Base-by-base conservation (phyloP, 805 yeast genomes). In the Pichia cabralensis region DNA sequence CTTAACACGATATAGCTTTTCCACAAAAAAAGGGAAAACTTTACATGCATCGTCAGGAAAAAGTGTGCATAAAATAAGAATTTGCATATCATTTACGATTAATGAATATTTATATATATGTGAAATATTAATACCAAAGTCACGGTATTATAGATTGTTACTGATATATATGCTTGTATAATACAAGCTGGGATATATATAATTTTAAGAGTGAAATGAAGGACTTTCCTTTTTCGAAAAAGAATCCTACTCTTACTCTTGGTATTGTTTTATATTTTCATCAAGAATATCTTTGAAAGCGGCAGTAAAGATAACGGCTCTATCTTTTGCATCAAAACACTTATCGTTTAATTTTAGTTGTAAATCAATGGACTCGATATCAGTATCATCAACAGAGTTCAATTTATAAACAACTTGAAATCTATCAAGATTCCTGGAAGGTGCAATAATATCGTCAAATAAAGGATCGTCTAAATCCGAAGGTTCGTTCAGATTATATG, bases 401-500 rank as follows among this genome's bases (percentile, higher is more conserved):
- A 60, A 46, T n/a, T 45, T 46, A 31, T 63, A 53, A 10, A 45
- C 45, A 13, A 49, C 41, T 8, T 28, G 36, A 52, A 71, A 74
- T 48, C 77, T 67, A 33, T 58, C 67, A 2, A 60, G 45, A 33
- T 52, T 58, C 36, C 55, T 45, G 21, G 65, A 45, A 18, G 73
- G 70, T 0, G 74, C 67, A 35, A 76, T 46, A 36, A 79, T 49
- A 12, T 64, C 72, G 46, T 79, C 88, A 44, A 79, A 76, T 5
- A 68, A 42, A 6, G 78, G 69, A 46, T 78, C 85, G 39, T 65
- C 65, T 42, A 65, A 63, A 27, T 70, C 75, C 6, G 76, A 67
- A 27, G 43, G 54, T 27, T 28, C 49, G 38, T 50, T 44, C 52
- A 60, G 20, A 56, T 58, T 32, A 33, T 52, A 30, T 47, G 59